A percentile compares a stretch with the other conserved stretches of the same genome.
phyloP scores from a whole-genome alignment of 495 filamentous ascomycete genomes.

The Darksidea phi region DNA sequence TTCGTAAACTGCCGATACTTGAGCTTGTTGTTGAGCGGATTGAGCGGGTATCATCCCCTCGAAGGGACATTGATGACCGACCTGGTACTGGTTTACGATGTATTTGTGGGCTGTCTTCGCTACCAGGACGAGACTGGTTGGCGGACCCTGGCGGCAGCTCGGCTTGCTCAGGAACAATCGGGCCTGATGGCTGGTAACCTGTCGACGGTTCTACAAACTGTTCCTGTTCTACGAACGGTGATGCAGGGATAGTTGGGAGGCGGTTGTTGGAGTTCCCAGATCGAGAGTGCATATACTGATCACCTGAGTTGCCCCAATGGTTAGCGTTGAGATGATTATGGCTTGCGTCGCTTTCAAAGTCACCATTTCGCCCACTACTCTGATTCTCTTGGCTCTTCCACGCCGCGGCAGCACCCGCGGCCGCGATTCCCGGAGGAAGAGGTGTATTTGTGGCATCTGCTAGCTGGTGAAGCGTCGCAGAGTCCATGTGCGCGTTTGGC shows the following conservation, averaged over 20 bases:
- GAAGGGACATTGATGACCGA: slow-evolving; percentile 32
- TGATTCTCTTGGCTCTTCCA: slow-evolving; percentile 34
- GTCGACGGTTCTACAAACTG: slow-evolving; percentile 28
- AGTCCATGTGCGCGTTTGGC: slow-evolving; percentile 77
- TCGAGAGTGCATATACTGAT: slow-evolving; percentile 31
- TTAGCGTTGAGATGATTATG: slow-evolving; percentile 24
- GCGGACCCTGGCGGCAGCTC: slow-evolving; percentile 20
- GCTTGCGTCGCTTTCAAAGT: slow-evolving; percentile 36
- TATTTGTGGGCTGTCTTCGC: slow-evolving; percentile 9
- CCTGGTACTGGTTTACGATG: slow-evolving; percentile 38
- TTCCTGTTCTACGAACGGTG: slow-evolving; percentile 40
- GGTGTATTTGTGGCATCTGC: slow-evolving; percentile 53
- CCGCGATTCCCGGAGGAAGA: slow-evolving; percentile 36
- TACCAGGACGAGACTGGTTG: slow-evolving; percentile 10
- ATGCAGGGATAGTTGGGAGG: slow-evolving; percentile 44
- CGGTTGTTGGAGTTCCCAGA: slow-evolving; percentile 26
- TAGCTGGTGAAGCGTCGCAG: slow-evolving; percentile 74
- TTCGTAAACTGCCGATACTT: slow-evolving; percentile 63
- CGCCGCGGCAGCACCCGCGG: slow-evolving; percentile 47
- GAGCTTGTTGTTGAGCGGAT: slow-evolving; percentile 43
- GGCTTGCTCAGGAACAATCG: slow-evolving; percentile 43
- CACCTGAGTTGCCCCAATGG: slow-evolving; percentile 19
- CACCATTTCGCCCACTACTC: slow-evolving; percentile 31
- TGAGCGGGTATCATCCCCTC: slow-evolving; percentile 32
- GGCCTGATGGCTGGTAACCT: slow-evolving; percentile 30